Evolutionary conservation across 345 rosid species (phyloP).

Genomic region (Adansonia digitata): DNA sequence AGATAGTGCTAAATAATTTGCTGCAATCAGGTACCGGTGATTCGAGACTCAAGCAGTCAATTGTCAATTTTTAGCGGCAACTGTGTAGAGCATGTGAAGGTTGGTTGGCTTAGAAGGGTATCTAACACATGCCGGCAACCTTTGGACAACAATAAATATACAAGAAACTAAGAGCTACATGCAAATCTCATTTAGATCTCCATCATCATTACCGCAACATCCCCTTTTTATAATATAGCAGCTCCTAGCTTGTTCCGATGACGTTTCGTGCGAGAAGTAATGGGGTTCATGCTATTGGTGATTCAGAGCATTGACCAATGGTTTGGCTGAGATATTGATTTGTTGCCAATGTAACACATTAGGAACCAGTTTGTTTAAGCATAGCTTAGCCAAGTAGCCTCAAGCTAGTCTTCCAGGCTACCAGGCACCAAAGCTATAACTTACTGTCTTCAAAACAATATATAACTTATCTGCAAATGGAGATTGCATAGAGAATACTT

Average conservation of each 20-base stretch:
- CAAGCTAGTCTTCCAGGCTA: not conserved
- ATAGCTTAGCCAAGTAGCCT: not conserved
- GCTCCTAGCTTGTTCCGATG: slow-evolving; percentile 6
- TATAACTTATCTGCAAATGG: not conserved
- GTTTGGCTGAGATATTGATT: not conserved
- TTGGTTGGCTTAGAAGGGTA: slow-evolving; percentile 31
- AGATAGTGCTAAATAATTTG: not conserved
- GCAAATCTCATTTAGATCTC: slow-evolving; percentile 21
- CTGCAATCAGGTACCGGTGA: not conserved
- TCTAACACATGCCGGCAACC: slow-evolving; percentile 30
- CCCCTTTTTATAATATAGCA: slow-evolving; percentile 10
- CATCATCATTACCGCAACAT: slow-evolving; percentile 29
- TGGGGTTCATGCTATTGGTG: slow-evolving; percentile 40
- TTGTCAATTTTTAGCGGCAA: not conserved
- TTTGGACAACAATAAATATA: slow-evolving; percentile 9
- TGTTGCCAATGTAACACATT: not conserved
- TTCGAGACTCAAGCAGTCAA: not conserved
- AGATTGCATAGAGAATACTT: not conserved
- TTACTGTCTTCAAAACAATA: not conserved
- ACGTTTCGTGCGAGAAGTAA: slow-evolving; percentile 16
- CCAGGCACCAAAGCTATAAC: not conserved
- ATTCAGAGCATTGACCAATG: slow-evolving; percentile 1
- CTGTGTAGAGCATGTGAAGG: slow-evolving; percentile 25
- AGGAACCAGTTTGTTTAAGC: not conserved
- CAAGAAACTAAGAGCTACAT: not conserved